Base-by-base conservation (phyloP, 352 stramenopile genomes). In the Pythium dissimile region DNA sequence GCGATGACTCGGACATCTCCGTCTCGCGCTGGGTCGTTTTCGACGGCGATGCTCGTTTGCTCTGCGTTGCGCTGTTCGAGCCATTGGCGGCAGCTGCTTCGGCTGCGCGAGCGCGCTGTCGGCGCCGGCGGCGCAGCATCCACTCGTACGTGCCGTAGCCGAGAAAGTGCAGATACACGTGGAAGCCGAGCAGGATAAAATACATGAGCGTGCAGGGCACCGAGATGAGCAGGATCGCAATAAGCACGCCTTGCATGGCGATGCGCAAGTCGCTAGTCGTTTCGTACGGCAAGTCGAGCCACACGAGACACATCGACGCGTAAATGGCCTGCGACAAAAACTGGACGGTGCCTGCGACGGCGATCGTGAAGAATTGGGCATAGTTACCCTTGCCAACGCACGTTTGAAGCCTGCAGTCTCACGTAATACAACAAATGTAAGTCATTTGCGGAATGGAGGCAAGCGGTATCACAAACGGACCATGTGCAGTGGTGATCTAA, bases 401-500 rank as follows among this genome's bases (percentile, higher is more conserved):
- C 5, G 83, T 95, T 57, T 95, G 82, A 11, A 95, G 69, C 85
- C 77, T 88, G 44, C 2, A 54, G 2, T 2, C 38, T 6, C 16
- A 16, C 12, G 61, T 6, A 32, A 3, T 23, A 53, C 16, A 32
- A 23, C 24, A n/a, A 45, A n/a, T 52, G 51, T 32, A 7, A 48
- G 11, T 53, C 16, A 21, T 18, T 21, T 34, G 21, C 10, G 12
- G 20, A 58, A 18, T 13, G 13, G n/a, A n/a, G n/a, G 50, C 16
- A 39, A 15, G 16, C 21, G 28, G n/a, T 12, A 55, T 30, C 41
- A 30, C 24, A n/a, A 18, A 2, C 23, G 20, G 51, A 87, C 77
- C 85, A 95, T 11, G 85, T 95, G 72, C 85, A 95, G 55, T 95
- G 85, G 66, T 95, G 85, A 37, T 95, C 85, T 7, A 95, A 64